phyloP scores from a whole-genome alignment of 352 stramenopile genomes.

The Blastocystis sp. region DNA sequence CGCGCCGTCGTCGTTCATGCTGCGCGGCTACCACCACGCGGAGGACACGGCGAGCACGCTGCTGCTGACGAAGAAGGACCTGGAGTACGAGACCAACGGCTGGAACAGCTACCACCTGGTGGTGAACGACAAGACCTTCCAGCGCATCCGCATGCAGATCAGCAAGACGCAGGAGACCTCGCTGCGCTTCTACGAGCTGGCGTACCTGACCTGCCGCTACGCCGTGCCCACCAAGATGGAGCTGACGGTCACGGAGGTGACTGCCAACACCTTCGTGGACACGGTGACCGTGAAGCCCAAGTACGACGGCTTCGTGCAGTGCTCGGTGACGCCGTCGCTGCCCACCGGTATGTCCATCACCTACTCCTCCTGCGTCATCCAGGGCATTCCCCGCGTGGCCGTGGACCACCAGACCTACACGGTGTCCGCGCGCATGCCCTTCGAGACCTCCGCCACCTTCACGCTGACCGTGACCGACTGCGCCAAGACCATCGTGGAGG shows the following conservation, averaged over 20 bases:
- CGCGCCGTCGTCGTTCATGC: constrained; percentile 28
- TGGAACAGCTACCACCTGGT: constrained; percentile 26
- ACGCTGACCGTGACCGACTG: constrained; percentile 54
- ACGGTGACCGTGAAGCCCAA: background rate
- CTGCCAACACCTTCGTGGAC: constrained; percentile 1
- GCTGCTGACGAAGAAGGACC: constrained; percentile 32
- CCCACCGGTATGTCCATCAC: constrained; percentile 27
- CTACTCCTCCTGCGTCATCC: constrained; percentile 13
- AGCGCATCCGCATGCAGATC: constrained; percentile 40
- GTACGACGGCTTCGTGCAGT: constrained; percentile 46
- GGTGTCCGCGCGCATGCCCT: background rate
- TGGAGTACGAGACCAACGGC: constrained; percentile 34
- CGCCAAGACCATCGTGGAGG: constrained; percentile 39
- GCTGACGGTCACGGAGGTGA: constrained; percentile 3
- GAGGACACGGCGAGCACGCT: background rate
- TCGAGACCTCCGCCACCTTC: background rate
- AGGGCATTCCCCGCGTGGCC: background rate
- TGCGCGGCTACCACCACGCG: background rate
- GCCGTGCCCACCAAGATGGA: constrained; percentile 14
- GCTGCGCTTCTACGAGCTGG: constrained; percentile 44
- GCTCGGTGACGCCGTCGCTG: background rate
- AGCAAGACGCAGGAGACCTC: constrained; percentile 1
- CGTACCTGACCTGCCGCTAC: constrained; percentile 34
- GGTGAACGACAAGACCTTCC: constrained; percentile 54
- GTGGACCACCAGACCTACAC: constrained; percentile 29